These are phyloP conservation scores for Neurospora africana DNA, from an alignment of 495 filamentous ascomycete genomes.

Conservation along the genomic window DNA sequence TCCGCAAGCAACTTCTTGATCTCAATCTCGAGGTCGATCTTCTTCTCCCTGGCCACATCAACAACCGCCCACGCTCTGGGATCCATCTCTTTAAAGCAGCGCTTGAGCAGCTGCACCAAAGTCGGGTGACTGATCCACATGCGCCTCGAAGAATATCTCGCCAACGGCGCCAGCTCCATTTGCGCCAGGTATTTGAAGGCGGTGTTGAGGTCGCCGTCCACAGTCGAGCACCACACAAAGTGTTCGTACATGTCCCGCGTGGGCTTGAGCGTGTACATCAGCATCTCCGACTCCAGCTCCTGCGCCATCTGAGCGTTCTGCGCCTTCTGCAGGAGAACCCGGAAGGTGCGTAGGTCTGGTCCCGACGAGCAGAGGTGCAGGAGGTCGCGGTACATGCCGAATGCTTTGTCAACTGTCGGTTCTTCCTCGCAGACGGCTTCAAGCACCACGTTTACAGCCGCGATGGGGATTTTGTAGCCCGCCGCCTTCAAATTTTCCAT, in stretches of 20 bases:
- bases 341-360: conserved; percentile 53
- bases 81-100: conserved; percentile 31
- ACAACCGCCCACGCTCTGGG: conserved; percentile 33
- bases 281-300: conserved; percentile 68
- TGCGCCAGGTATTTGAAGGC: conserved; percentile 49
- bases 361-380: conserved; percentile 47
- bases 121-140: conserved; percentile 30
- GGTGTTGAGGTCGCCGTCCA: conserved; percentile 40
- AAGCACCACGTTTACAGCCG: conserved; percentile 53
- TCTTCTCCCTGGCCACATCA: conserved; percentile 25
- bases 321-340: conserved; percentile 56
- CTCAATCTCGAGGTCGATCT: conserved; percentile 14
- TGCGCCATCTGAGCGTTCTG: conserved; percentile 47
- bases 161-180: conserved; percentile 29
- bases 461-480: conserved; percentile 38
- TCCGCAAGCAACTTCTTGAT: conserved; percentile 3
- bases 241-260: conserved; percentile 55
- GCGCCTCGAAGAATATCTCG: not conserved
- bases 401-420: conserved; percentile 36
- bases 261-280: conserved; percentile 48
- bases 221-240: conserved; percentile 55
- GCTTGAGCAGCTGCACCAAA: conserved; percentile 28
- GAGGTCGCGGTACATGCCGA: conserved; percentile 62
- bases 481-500: conserved; percentile 42
- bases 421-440: conserved; percentile 37